Conservation (phyloP, 108 stramenopile genomes). For the Pseudonitzschia multiseries region DNA sequence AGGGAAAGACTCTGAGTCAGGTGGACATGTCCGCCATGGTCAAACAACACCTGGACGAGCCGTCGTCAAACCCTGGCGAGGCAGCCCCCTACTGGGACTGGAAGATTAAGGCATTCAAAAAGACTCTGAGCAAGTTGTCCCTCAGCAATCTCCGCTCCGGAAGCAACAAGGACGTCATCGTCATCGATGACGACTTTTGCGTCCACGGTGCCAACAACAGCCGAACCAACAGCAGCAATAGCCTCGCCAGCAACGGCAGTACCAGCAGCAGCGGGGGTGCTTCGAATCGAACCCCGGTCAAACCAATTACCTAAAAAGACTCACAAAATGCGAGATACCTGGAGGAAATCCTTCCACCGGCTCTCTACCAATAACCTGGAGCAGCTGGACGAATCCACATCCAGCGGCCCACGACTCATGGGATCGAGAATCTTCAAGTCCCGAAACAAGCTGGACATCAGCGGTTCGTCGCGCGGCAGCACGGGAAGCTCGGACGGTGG, state of each 20-base stretch:
- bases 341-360: conserved; percentile 13
- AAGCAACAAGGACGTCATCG: conserved; percentile 5
- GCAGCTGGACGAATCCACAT: conserved; percentile 3
- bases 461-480: not conserved
- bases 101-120: conserved; percentile 21
- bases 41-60: not conserved
- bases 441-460: not conserved
- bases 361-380: conserved; percentile 12
- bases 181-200: conserved; percentile 12
- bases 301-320: conserved; percentile 25
- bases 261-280: not conserved
- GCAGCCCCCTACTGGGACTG: conserved; percentile 21
- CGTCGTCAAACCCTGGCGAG: not conserved
- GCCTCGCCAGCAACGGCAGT: not conserved
- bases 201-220: conserved; percentile 8
- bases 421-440: conserved; percentile 6
- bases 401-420: not conserved
- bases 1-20: conserved; percentile 22
- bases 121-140: conserved; percentile 12
- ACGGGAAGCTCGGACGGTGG: not conserved
- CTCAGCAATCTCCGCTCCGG: conserved; percentile 21
- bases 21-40: conserved; percentile 15
- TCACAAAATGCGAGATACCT: conserved; percentile 17
- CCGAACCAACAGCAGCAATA: not conserved
- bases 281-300: not conserved